phyloP scores from a whole-genome alignment of 2,329 filamentous ascomycete genomes.

The Chlorencoelia australis region DNA sequence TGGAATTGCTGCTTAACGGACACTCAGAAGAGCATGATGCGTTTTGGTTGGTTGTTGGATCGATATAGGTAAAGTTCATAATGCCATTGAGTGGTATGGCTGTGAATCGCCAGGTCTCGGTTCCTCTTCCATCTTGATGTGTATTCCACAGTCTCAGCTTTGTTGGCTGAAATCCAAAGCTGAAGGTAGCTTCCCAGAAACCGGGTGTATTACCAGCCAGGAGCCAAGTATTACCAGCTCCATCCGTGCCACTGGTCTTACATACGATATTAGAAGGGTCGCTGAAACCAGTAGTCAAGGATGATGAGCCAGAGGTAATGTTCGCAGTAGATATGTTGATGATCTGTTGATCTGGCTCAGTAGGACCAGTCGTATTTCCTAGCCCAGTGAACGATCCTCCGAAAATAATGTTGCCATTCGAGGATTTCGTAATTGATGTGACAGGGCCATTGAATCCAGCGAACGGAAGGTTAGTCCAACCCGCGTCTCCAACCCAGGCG shows the following conservation, averaged over 20 bases:
- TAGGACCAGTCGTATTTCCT: constrained; percentile 65
- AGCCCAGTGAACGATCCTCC: constrained; percentile 83
- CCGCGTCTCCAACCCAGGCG: constrained; percentile 58
- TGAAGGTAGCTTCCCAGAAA: constrained; percentile 74
- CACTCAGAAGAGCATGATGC: constrained; percentile 71
- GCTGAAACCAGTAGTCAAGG: constrained; percentile 52
- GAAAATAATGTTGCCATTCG: constrained; percentile 81
- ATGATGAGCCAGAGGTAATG: constrained; percentile 57
- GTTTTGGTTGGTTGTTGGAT: constrained; percentile 58
- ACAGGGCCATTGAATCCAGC: constrained; percentile 92
- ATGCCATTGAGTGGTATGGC: constrained; percentile 82
- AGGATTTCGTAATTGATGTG: constrained; percentile 68
- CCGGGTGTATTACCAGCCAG: constrained; percentile 66
- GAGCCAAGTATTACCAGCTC: constrained; percentile 72
- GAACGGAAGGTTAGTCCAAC: constrained; percentile 78
- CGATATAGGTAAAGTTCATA: constrained; percentile 88
- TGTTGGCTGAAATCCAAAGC: constrained; percentile 76
- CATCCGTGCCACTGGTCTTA: constrained; percentile 56
- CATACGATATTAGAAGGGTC: constrained; percentile 79
- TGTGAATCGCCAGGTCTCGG: constrained; percentile 78
- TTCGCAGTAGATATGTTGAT: constrained; percentile 77
- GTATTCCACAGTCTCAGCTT: constrained; percentile 87
- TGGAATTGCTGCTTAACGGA: constrained; percentile 64
- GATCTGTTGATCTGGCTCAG: constrained; percentile 60
- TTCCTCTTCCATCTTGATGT: constrained; percentile 71